Evolutionary conservation across 345 rosid species (phyloP).

Genomic region (Geranium rotundifolium): DNA sequence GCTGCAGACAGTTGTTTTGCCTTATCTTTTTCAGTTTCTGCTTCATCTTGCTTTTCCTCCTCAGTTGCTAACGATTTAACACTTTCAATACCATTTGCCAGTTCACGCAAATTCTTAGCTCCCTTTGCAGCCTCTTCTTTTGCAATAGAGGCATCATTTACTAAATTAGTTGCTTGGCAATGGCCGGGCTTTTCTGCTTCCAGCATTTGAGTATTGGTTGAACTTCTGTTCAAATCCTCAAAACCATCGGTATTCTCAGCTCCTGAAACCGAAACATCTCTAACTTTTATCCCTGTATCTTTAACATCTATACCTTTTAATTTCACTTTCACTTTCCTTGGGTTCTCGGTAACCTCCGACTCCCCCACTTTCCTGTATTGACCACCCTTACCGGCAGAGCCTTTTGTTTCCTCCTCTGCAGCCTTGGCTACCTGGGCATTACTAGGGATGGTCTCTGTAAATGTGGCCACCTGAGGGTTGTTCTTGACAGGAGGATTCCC

Average conservation of each 20-base stretch:
- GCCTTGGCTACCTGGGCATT: slow-evolving; percentile 3
- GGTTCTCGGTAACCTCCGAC: slow-evolving; percentile 14
- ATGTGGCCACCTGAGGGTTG: slow-evolving; percentile 17
- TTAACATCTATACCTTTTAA: slow-evolving; percentile 8
- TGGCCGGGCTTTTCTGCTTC: slow-evolving; percentile 14
- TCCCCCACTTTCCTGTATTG: slow-evolving; percentile 19
- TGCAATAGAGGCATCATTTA: slow-evolving; percentile 25
- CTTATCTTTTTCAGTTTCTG: slow-evolving; percentile 55
- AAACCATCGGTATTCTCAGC: not conserved
- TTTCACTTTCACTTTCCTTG: slow-evolving; percentile 11
- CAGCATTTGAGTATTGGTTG: slow-evolving; percentile 3
- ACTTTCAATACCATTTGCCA: slow-evolving; percentile 21
- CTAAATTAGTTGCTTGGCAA: slow-evolving; percentile 14
- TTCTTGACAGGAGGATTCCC: slow-evolving; percentile 25
- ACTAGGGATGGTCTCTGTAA: slow-evolving; percentile 6
- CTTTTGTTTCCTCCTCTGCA: slow-evolving; percentile 20
- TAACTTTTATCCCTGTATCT: slow-evolving; percentile 18
- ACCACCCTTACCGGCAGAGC: slow-evolving; percentile 13
- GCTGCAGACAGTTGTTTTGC: slow-evolving; percentile 88
- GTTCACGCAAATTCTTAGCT: slow-evolving; percentile 25
- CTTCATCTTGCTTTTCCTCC: slow-evolving; percentile 53
- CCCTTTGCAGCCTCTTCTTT: slow-evolving; percentile 15
- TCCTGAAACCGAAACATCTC: slow-evolving; percentile 10
- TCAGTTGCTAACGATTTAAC: slow-evolving; percentile 27
- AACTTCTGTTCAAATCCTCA: too few species aligned